These are phyloP conservation scores for Blattamonas nauphoetae DNA, from an alignment of 78 protist genomes.

Conservation along the genomic window DNA sequence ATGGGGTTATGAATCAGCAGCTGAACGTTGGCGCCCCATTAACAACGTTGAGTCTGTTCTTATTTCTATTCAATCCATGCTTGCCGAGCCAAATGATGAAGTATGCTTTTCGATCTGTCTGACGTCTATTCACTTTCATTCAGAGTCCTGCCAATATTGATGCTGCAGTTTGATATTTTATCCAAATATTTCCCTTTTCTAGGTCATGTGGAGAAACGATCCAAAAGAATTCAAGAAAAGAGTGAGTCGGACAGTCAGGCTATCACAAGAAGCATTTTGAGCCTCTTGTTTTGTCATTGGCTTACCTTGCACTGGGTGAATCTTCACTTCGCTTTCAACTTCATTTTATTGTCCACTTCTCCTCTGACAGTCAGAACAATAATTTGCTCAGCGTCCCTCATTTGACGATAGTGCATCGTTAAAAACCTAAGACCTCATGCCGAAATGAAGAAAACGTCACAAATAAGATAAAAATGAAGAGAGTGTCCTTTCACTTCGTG, in stretches of 20 bases:
- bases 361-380: too few relatives aligned
- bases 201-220: conserved; percentile 9
- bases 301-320: too few relatives aligned
- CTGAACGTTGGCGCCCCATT: conserved; percentile 21
- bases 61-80: neutral
- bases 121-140: neutral
- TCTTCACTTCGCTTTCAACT: too few relatives aligned
- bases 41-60: conserved; percentile 12
- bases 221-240: neutral
- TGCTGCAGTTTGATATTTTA: conserved; percentile 6
- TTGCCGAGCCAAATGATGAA: conserved; percentile 8
- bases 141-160: conserved; percentile 17
- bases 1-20: conserved; percentile 12
- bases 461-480: too few relatives aligned
- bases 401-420: too few relatives aligned
- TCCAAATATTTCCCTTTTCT: neutral
- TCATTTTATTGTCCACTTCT: too few relatives aligned
- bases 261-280: neutral
- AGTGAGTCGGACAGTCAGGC: neutral
- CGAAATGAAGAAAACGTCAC: too few relatives aligned
- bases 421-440: too few relatives aligned
- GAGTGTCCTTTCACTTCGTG: too few relatives aligned
- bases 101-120: neutral
- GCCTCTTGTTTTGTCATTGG: too few relatives aligned
- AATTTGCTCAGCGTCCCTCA: too few relatives aligned